Evolutionary conservation across 2,329 filamentous ascomycete species (phyloP), one percentile per base, ranked within the genome.

Genomic region (Clathrospora elynae): DNA sequence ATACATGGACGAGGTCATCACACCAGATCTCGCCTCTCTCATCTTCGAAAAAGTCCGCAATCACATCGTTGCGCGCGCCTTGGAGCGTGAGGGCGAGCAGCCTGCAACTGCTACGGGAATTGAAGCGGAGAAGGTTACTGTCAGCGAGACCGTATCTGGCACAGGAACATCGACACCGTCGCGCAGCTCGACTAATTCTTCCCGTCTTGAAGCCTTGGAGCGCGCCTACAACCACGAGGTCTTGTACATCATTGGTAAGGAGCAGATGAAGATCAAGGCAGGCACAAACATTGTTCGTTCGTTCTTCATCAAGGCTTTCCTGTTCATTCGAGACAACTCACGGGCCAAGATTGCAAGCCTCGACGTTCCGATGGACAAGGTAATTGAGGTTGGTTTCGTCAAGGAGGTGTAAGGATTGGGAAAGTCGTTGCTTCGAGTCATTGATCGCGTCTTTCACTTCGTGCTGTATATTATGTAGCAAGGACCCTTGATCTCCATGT

Each of bases 1-100:
- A 1, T 90, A 86, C 65, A 86, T 81, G 67, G 87, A 90, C 55
- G 79, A 86, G 49, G 78, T 88, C 18, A 76, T 90, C 31, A 84
- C 80, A 0, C 80, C 80, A 0, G 80, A 87, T 43, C 74, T 90
- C 5, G 84, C 59, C 2, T 57, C 58, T 0, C 46, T 66, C 4
- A 77, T 88, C 19, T 78, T 79, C 37, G 77, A 84, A 40, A 78
- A 87, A 45, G 71, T 87, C 14, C 74, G 76, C 20, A 61, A 72
- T 6, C 62, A 64, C 20, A 63, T 68, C 25, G 57, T 67, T 8
- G 41, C 41, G 17, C 62, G 62, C 13, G 62, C 62, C 1, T 48
- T 66, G 1, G 59, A 64, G 25, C 53, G 57, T 11, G 57, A 61
- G 6, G 57, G 55, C n/a, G 60, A 66, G 16, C 55, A 54, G 17